Conservation (phyloP, 2,329 filamentous ascomycete genomes). For the Claviceps sp. region DNA sequence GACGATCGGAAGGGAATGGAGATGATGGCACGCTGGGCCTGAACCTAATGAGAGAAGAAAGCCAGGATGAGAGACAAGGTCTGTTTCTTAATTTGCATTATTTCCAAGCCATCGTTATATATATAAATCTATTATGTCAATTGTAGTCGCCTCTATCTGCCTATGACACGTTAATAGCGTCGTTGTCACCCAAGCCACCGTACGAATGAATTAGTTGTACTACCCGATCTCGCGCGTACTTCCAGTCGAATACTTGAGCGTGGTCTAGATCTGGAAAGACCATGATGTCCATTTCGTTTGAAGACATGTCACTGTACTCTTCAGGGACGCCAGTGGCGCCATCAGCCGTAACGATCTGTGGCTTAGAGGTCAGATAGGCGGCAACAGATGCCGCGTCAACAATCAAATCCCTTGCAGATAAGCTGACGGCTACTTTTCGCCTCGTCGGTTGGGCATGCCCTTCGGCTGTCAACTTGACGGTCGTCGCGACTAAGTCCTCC, state of each 20-base stretch:
- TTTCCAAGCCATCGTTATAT: too few species aligned
- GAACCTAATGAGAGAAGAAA: too few species aligned
- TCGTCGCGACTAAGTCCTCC: slow-evolving; percentile 37
- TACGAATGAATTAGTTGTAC: slow-evolving; percentile 17
- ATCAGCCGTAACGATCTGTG: slow-evolving; percentile 6
- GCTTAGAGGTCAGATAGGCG: slow-evolving; percentile 32
- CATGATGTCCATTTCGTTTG: slow-evolving; percentile 35
- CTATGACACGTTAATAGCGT: background rate
- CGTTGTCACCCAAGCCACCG: slow-evolving; percentile 6
- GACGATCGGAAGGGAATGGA: slow-evolving; percentile 42
- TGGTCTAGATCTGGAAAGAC: slow-evolving; percentile 52
- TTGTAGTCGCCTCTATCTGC: too few species aligned
- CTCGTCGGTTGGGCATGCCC: background rate
- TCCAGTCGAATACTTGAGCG: slow-evolving; percentile 44
- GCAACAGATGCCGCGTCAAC: slow-evolving; percentile 46
- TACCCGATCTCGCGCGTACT: slow-evolving; percentile 14
- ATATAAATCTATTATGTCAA: too few species aligned
- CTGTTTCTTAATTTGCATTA: too few species aligned
- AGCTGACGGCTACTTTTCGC: slow-evolving; percentile 38
- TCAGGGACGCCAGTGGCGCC: slow-evolving; percentile 8
- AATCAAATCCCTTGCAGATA: slow-evolving; percentile 50
- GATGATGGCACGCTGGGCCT: slow-evolving; percentile 18
- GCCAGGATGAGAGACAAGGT: too few species aligned
- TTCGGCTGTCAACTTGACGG: background rate
- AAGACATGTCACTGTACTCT: slow-evolving; percentile 4